Base-by-base conservation (phyloP, 768 basidiomycete genomes). In the Mycena haematopus region DNA sequence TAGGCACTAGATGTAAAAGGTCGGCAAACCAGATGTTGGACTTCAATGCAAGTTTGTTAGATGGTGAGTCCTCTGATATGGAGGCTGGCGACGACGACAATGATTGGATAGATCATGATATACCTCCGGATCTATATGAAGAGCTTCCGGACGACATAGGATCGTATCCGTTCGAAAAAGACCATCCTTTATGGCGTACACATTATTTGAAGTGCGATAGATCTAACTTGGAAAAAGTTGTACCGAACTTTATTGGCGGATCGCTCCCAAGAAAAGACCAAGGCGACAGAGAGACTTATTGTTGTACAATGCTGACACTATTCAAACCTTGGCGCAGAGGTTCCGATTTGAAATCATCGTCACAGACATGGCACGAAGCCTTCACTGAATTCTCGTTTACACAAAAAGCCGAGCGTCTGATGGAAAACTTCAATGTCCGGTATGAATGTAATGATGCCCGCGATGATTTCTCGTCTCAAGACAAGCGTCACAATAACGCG, bases 381-480 rank as follows among this genome's bases (percentile, higher is more conserved):
- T 72, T 69, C 52, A 21, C 27, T 14, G 15, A 6, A 40, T 64
- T 47, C 27, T 60, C 7, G 66, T 74, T 54, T 52, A 64, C 6
- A 6, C n/a, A 3, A 11, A 46, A 40, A 54, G 69, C 58, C 13
- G 10, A 3, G 14, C 2, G 62, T 21, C 33, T 74, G 7, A 73
- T 75, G 71, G 24, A 55, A 4, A 70, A 73, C 38, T 65, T 74
- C 44, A 68, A 72, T 44, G 8, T 76, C 13, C n/a, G 57, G 15
- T 73, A 75, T 59, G 73, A 73, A 44, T 76, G 75, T 49, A 31
- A 63, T 10, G 74, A 75, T 69, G 75, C 68, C 6, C 17, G 67
- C 29, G 75, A 76, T 65, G 73, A 76, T 62, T 59, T 25, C 22
- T 27, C 21, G 11, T 10, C 17, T 25, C 69, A 25, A 63, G 63